Evolutionary conservation across 108 stramenopile species (phyloP), one percentile per base, ranked within the genome.

Genomic region (Conticribra guillardii): DNA sequence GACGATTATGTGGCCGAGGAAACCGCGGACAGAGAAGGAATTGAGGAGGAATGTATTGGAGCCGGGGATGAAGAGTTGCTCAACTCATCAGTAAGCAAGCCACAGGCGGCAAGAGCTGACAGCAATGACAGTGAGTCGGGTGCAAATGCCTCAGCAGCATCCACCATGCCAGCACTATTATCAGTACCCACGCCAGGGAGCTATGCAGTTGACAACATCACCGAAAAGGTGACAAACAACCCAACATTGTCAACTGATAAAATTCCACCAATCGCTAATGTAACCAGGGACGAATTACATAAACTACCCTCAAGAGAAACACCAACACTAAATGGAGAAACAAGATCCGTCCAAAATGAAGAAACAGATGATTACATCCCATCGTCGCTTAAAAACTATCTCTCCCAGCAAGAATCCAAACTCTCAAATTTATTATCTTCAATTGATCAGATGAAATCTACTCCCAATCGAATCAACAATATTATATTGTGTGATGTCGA

Each of bases 341-440:
- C 59, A 21, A 60, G 22, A 29, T 44, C 34, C 45, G 44, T 29
- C 2, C 28, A 11, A 15, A 11, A 41, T 0, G 33, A 33, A 24
- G 47, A 63, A 30, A 28, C 19, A 3, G 22, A 49, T 49, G 62
- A 60, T 19, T 37, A n/a, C 17, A 4, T 63, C 15, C 37, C 62
- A 7, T 17, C 62, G 5, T 27, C 27, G 4, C 47, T 63, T n/a
- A 63, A 63, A 63, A 49, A 50, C 16, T 50, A 22, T 49, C 9
- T 63, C 22, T 29, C 47, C 29, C 18, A n/a, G 9, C 18, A 41
- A 19, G 59, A 60, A 19, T 19, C 32, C 19, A 60, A 60, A 30
- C 37, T 60, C 0, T 5, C 59, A 2, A 21, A 32, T 23, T 21
- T 60, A 1, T 34, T 60, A n/a, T 44, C 41, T 21, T 37, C 33